Conservation (phyloP, 2,329 filamentous ascomycete genomes). For the Verticillium nubilum region DNA sequence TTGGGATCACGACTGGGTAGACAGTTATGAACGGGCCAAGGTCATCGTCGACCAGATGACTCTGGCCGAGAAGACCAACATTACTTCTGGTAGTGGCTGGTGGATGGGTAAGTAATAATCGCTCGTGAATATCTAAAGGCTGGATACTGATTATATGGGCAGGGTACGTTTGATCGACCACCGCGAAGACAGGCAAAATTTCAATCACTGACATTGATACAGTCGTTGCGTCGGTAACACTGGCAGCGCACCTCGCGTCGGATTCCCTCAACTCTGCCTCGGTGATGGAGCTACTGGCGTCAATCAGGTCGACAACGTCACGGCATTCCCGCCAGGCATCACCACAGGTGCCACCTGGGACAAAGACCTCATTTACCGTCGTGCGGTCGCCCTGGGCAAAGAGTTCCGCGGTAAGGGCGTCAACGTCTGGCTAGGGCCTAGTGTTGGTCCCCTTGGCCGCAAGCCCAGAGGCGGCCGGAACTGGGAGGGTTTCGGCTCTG, state of each 20-base stretch:
- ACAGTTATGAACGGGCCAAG: constrained; percentile 65
- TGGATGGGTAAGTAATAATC: constrained; percentile 64
- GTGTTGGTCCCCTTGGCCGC: constrained; percentile 65
- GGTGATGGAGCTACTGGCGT: constrained; percentile 70
- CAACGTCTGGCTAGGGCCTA: constrained; percentile 65
- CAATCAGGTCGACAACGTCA: constrained; percentile 67
- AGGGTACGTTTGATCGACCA: constrained; percentile 14
- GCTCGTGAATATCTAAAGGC: too few relatives aligned
- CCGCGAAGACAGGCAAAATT: not conserved
- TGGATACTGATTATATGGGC: too few relatives aligned
- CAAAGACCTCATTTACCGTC: constrained; percentile 64
- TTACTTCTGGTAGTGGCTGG: constrained; percentile 65
- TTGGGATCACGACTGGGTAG: constrained; percentile 62
- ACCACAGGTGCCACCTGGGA: constrained; percentile 71
- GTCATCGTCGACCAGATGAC: constrained; percentile 69
- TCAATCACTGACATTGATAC: constrained; percentile 1
- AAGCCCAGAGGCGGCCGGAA: constrained; percentile 68
- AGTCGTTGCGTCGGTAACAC: constrained; percentile 72
- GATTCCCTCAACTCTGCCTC: constrained; percentile 66
- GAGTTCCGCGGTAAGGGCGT: constrained; percentile 71
- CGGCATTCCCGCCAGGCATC: constrained; percentile 75
- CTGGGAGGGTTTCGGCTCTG: constrained; percentile 70
- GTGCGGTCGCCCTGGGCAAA: constrained; percentile 62
- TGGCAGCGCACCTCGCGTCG: constrained; percentile 63
- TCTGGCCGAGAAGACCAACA: constrained; percentile 73